Percentiles rank a stretch among this genome's conserved stretches.
phyloP scores from a whole-genome alignment of 495 filamentous ascomycete species.

The Penicillium herquei region DNA sequence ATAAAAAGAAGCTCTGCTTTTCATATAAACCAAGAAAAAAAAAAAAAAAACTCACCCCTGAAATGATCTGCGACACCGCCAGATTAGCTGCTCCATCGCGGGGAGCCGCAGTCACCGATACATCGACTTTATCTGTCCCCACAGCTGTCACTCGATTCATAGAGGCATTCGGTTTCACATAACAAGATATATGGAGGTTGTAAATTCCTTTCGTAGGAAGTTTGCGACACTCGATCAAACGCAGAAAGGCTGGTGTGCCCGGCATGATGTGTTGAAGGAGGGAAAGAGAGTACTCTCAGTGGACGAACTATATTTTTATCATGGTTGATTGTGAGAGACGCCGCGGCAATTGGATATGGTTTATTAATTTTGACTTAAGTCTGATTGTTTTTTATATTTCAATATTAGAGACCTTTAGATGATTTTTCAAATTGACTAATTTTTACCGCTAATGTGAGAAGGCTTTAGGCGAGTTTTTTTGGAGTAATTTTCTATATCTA shows the following conservation, averaged over 20 bases:
- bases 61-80: slow-evolving; percentile 61
- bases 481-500: too few relatives aligned
- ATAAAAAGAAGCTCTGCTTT: too few relatives aligned
- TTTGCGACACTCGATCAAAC: slow-evolving; percentile 19
- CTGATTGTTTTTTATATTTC: too few relatives aligned
- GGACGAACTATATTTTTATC: too few relatives aligned
- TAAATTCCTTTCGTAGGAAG: slow-evolving; percentile 4
- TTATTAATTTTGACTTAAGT: too few relatives aligned
- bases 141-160: slow-evolving; percentile 54
- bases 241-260: slow-evolving; percentile 18
- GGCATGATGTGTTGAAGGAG: slow-evolving; percentile 3
- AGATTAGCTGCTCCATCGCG: slow-evolving; percentile 66
- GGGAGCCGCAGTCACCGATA: slow-evolving; percentile 62
- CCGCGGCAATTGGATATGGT: too few relatives aligned
- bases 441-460: too few relatives aligned
- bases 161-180: slow-evolving; percentile 63
- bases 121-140: slow-evolving; percentile 52
- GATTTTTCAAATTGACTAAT: too few relatives aligned
- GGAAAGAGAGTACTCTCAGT: neutral
- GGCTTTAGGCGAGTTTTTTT: too few relatives aligned
- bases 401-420: too few relatives aligned
- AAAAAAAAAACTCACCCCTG: slow-evolving; percentile 54
- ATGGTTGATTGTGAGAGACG: too few relatives aligned
- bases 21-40: too few relatives aligned
- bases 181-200: slow-evolving; percentile 50